Evolutionary conservation across 1,284 basidiomycete genomes (phyloP).

Genomic region (Gymnopus androsaceus): DNA sequence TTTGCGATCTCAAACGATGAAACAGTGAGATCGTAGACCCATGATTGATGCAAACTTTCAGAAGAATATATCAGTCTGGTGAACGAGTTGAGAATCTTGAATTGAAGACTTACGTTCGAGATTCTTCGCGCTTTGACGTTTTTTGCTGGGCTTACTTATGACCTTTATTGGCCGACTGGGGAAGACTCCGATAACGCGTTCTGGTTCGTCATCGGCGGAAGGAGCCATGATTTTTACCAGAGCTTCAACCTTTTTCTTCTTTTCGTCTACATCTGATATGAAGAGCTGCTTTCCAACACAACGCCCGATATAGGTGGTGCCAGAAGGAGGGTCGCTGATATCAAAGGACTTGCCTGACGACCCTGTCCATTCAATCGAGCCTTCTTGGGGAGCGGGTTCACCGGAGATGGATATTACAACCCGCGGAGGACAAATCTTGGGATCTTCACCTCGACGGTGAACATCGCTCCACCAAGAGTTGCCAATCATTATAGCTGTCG

Average conservation of each 20-base stretch:
- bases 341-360: constrained; percentile 83
- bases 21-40: constrained; percentile 94
- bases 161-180: constrained; percentile 93
- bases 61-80: constrained; percentile 20
- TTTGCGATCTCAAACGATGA: constrained; percentile 91
- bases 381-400: constrained; percentile 81
- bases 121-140: constrained; percentile 91
- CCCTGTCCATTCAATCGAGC: constrained; percentile 83
- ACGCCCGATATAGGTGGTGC: constrained; percentile 82
- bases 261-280: constrained; percentile 88
- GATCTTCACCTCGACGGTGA: constrained; percentile 68
- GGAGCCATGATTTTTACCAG: constrained; percentile 88
- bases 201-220: constrained; percentile 72
- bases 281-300: constrained; percentile 90
- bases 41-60: constrained; percentile 88
- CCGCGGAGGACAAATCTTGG: constrained; percentile 76
- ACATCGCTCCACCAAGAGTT: constrained; percentile 92
- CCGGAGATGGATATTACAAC: constrained; percentile 92
- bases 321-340: constrained; percentile 74
- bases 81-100: constrained; percentile 21
- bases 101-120: constrained; percentile 73
- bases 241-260: constrained; percentile 90
- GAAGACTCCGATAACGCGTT: constrained; percentile 84
- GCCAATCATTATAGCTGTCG: constrained; percentile 92
- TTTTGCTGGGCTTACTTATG: constrained; percentile 96